Evolutionary conservation across 163 green algal species (phyloP), one percentile per base, ranked within the genome.

Genomic region (Scenedesmus sp.): DNA sequence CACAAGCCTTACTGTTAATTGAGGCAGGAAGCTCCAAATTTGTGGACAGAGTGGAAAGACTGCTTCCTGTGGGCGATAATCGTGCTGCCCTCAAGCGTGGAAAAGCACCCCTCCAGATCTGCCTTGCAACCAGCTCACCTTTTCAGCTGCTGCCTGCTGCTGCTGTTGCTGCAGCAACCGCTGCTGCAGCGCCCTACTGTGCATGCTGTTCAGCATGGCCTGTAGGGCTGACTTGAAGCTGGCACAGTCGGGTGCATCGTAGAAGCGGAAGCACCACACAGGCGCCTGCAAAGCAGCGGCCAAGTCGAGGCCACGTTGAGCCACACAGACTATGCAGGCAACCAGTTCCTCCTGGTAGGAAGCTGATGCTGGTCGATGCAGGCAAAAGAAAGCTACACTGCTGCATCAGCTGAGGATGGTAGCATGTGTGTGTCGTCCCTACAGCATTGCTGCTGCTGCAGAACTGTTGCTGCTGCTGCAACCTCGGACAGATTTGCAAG

Each of bases 231-330:
- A 59, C 15, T 59, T 66, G 34, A 89, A 89, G 34, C 60, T 89
- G 84, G 64, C 46, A 62, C 84, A 89, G 56, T 89, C 84, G 26
- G 59, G 34, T 4, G 73, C 60, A 54, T 89, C 84, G 18, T 81
- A 89, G 62, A 89, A 89, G 34, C 62, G 84, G 62, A 89, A 89
- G 62, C 70, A 79, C 70, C 70, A 79, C 70, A 79, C 70, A 13
- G 23, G 70, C 13, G 70, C 23, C 70, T 79, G 70, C 70, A 79
- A 23, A 23, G 20, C 70, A 79, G 70, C 70, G 52, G 23, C 70
- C 83, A n/a, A 57, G 18, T 79, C 12, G 26, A 10, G 18, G 26
- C 18, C 18, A 57, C 56, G 4, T 74, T 8, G 1, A 70, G 18
- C 52, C 20, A 54, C 73, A 82, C 10, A 55, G 20, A 73, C 64